These are phyloP conservation scores for Colletotrichum musae DNA, from an alignment of 2,329 filamentous ascomycete species.

Conservation along the genomic window DNA sequence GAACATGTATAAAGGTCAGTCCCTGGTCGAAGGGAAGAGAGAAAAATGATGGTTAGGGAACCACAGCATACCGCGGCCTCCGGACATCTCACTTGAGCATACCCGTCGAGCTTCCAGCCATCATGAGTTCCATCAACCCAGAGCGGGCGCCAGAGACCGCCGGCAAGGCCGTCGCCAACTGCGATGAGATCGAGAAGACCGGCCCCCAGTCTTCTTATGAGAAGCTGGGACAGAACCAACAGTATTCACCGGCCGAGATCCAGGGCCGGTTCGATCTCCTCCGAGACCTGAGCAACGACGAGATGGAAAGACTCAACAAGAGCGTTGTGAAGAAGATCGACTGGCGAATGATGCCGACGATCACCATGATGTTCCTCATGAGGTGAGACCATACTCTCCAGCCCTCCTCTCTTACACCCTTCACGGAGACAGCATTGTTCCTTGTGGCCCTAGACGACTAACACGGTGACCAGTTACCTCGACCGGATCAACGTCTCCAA, in stretches of 20 bases:
- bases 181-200: slow-evolving; percentile 26
- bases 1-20: slow-evolving; percentile 23
- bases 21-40: neutral
- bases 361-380: slow-evolving; percentile 49
- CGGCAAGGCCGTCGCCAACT: slow-evolving; percentile 22
- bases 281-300: slow-evolving; percentile 41
- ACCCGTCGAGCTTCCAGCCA: neutral
- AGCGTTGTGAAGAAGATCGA: slow-evolving; percentile 49
- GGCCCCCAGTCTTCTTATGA: neutral
- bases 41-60: no score
- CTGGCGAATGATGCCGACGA: slow-evolving; percentile 49
- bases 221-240: slow-evolving; percentile 5
- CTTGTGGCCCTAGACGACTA: neutral
- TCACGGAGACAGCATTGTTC: neutral
- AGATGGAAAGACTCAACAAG: slow-evolving; percentile 47
- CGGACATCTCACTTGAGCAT: neutral
- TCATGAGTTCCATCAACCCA: slow-evolving; percentile 4
- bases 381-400: slow-evolving; percentile 37
- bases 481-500: slow-evolving; percentile 65
- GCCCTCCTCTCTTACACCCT: neutral
- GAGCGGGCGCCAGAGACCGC: neutral
- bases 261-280: slow-evolving; percentile 46
- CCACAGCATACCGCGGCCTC: no score
- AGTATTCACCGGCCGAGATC: slow-evolving; percentile 41
- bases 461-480: slow-evolving; percentile 56